A percentile compares a stretch with the other conserved stretches of the same genome.
phyloP scores from a whole-genome alignment of 306 rosid species.

The Castanea crenata region DNA sequence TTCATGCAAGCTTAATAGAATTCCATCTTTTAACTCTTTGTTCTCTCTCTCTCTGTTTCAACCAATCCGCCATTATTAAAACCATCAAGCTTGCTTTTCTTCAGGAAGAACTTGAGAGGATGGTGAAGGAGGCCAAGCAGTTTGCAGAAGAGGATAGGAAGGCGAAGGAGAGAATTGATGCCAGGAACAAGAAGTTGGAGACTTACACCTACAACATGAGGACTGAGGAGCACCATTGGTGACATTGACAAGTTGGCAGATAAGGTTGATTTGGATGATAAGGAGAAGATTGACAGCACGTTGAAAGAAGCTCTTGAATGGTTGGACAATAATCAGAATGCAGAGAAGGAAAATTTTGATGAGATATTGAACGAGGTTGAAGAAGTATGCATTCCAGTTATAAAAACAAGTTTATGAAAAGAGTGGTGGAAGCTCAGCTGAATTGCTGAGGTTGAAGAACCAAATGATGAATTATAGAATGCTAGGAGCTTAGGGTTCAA shows the following conservation, averaged over 20 bases:
- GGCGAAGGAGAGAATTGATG: constrained; percentile 43
- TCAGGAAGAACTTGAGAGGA: constrained; percentile 52
- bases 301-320: constrained; percentile 50
- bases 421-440: constrained; percentile 35
- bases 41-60: too few species aligned
- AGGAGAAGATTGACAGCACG: constrained; percentile 38
- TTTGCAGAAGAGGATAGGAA: constrained; percentile 50
- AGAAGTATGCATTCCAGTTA: constrained; percentile 36
- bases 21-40: too few species aligned
- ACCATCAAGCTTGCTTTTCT: too few species aligned
- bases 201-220: constrained; percentile 47
- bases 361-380: constrained; percentile 51
- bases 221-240: constrained; percentile 38
- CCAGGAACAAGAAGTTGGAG: constrained; percentile 49
- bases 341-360: constrained; percentile 42
- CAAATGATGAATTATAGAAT: constrained; percentile 39
- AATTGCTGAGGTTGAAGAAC: constrained; percentile 33
- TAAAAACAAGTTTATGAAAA: constrained; percentile 36
- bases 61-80: too few species aligned
- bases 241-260: constrained; percentile 34
- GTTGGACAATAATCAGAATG: constrained; percentile 44
- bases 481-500: background rate
- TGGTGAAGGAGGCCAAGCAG: constrained; percentile 60
- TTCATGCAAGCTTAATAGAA: too few species aligned
- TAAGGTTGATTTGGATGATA: constrained; percentile 45